A percentile compares a stretch with the other conserved stretches of the same genome.
Conservation (phyloP, 2,329 filamentous ascomycete species). For the Exophiala oligosperma region DNA sequence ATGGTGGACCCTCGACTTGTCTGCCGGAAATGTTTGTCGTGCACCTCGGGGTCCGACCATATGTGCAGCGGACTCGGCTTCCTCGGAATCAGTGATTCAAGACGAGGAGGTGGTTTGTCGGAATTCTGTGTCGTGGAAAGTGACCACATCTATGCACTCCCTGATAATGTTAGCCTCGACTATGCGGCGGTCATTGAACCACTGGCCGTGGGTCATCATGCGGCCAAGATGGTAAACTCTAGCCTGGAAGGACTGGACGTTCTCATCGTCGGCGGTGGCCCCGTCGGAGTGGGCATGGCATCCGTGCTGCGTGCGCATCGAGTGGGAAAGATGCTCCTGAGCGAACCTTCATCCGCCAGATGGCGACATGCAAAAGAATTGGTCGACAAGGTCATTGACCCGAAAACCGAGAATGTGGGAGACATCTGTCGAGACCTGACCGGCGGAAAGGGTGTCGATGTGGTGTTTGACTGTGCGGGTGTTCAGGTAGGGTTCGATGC, state of each 20-base stretch:
- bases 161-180: slow-evolving; percentile 19
- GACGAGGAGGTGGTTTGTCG: slow-evolving; percentile 28
- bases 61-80: slow-evolving; percentile 16
- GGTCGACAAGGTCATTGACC: slow-evolving; percentile 18
- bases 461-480: slow-evolving; percentile 39
- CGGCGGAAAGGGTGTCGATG: slow-evolving; percentile 33
- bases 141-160: slow-evolving; percentile 11
- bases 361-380: slow-evolving; percentile 8
- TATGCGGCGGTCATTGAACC: slow-evolving; percentile 22
- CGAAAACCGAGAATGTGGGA: slow-evolving; percentile 28
- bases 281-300: slow-evolving; percentile 17
- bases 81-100: slow-evolving; percentile 33
- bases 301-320: slow-evolving; percentile 17
- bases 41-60: slow-evolving; percentile 24
- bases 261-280: slow-evolving; percentile 23
- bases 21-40: slow-evolving; percentile 16
- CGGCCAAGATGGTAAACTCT: slow-evolving; percentile 28
- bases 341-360: slow-evolving; percentile 17
- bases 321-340: slow-evolving; percentile 14
- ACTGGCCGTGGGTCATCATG: slow-evolving; percentile 20
- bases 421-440: slow-evolving; percentile 32
- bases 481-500: slow-evolving; percentile 33
- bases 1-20: slow-evolving; percentile 20
- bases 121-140: slow-evolving; percentile 18
- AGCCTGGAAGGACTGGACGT: slow-evolving; percentile 9